Evolutionary conservation across 208 protist species (phyloP).

Genomic region (Porcisia deanei): DNA sequence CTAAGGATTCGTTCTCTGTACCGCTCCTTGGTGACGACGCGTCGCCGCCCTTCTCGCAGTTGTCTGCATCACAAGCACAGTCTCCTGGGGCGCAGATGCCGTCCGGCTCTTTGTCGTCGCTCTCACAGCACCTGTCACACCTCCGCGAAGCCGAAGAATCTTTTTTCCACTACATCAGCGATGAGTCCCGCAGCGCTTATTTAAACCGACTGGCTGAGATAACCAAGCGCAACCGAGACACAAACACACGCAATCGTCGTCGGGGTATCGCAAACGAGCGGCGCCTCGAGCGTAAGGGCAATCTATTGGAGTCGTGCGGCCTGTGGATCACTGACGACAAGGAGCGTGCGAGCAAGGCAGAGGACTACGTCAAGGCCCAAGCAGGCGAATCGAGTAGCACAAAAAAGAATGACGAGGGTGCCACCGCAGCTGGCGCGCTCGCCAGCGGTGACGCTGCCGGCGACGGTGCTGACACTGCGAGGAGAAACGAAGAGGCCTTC

Average conservation of each 20-base stretch:
- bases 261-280: slow-evolving; percentile 70
- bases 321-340: slow-evolving; percentile 73
- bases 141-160: slow-evolving; percentile 37
- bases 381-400: slow-evolving; percentile 9
- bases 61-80: slow-evolving; percentile 14
- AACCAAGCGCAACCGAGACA: slow-evolving; percentile 56
- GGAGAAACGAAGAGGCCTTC: slow-evolving; percentile 20
- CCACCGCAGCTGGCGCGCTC: neutral
- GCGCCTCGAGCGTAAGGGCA: slow-evolving; percentile 52
- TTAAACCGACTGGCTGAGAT: slow-evolving; percentile 61
- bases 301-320: slow-evolving; percentile 67
- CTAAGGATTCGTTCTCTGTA: neutral
- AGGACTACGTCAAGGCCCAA: slow-evolving; percentile 45
- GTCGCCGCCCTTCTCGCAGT: slow-evolving; percentile 6
- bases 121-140: slow-evolving; percentile 42
- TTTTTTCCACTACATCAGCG: slow-evolving; percentile 68
- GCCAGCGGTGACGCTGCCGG: neutral
- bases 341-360: slow-evolving; percentile 52
- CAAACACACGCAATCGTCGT: slow-evolving; percentile 51
- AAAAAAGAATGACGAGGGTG: slow-evolving; percentile 18
- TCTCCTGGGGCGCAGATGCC: neutral
- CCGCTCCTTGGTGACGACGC: slow-evolving; percentile 4
- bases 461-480: slow-evolving; percentile 13
- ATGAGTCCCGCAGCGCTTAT: slow-evolving; percentile 57
- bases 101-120: slow-evolving; percentile 1